Conservation (phyloP, 2,329 filamentous ascomycete genomes). For the Lasiodiplodia sp. region DNA sequence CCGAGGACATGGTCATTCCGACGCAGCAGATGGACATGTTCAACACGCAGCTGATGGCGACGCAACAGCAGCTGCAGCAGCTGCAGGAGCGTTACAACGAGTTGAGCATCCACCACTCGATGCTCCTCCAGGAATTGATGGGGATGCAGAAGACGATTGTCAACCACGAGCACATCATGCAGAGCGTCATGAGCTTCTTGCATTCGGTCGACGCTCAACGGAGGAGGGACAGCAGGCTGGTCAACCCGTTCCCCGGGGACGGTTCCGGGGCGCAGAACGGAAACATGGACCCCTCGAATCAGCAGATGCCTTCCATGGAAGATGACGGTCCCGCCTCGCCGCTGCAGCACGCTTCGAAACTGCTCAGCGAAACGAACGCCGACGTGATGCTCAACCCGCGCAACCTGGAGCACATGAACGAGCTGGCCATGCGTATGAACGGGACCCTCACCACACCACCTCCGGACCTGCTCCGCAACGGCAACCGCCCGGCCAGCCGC, state of each 20-base stretch:
- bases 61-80: conserved; percentile 89
- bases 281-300: conserved; percentile 51
- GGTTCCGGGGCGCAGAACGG: conserved; percentile 51
- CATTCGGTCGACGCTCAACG: conserved; percentile 70
- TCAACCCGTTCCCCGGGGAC: conserved; percentile 47
- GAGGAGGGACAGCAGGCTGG: conserved; percentile 65
- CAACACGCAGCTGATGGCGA: conserved; percentile 86
- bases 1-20: conserved; percentile 77
- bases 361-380: conserved; percentile 70
- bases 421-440: conserved; percentile 62
- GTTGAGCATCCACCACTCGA: conserved; percentile 70
- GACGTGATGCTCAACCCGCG: conserved; percentile 69
- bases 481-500: conserved; percentile 54
- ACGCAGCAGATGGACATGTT: conserved; percentile 89
- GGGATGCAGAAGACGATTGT: conserved; percentile 74
- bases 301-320: conserved; percentile 54
- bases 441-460: conserved; percentile 64
- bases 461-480: conserved; percentile 60
- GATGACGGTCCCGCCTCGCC: conserved; percentile 73
- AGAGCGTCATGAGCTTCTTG: conserved; percentile 73
- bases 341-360: conserved; percentile 71
- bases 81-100: conserved; percentile 86
- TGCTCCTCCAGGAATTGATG: conserved; percentile 69
- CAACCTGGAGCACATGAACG: conserved; percentile 71
- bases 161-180: conserved; percentile 75